Percentiles rank a stretch among this genome's conserved stretches.
These are phyloP conservation scores for Cutaneotrichosporon cutaneum DNA, from an alignment of 1,284 basidiomycete genomes.

Conservation along the genomic window DNA sequence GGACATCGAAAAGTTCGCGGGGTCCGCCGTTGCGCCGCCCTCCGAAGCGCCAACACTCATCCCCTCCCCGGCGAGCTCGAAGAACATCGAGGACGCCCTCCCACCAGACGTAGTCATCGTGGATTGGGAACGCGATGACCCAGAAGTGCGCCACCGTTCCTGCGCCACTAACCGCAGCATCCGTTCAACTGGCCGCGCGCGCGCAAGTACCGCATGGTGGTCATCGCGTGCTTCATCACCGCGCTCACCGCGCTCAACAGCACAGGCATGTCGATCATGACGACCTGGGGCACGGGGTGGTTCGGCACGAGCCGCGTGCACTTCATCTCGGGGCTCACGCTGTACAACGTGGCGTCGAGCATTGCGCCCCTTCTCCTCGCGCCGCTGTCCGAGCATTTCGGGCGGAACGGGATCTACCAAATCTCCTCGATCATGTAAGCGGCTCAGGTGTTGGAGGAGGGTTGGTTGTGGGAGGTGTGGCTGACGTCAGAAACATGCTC, in stretches of 20 bases:
- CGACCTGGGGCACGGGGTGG: slow-evolving; percentile 32
- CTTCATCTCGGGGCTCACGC: slow-evolving; percentile 29
- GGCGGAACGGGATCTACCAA: slow-evolving; percentile 43
- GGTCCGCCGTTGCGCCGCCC: background rate
- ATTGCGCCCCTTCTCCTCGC: slow-evolving; percentile 45
- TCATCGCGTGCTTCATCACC: slow-evolving; percentile 30
- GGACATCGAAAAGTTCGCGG: background rate
- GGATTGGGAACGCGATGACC: slow-evolving; percentile 3
- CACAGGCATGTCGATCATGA: slow-evolving; percentile 29
- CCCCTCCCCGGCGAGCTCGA: background rate
- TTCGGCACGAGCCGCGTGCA: slow-evolving; percentile 30
- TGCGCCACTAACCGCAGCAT: slow-evolving; percentile 3
- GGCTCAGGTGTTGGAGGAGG: too few species aligned
- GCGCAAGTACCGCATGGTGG: slow-evolving; percentile 33
- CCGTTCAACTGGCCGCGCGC: slow-evolving; percentile 36
- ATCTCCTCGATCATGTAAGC: slow-evolving; percentile 25
- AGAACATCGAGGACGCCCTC: background rate
- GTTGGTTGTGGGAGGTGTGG: too few species aligned
- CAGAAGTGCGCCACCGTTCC: background rate
- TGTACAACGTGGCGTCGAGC: slow-evolving; percentile 36
- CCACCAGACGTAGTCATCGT: background rate
- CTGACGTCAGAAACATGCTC: slow-evolving; percentile 22
- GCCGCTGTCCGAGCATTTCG: slow-evolving; percentile 45
- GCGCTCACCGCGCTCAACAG: slow-evolving; percentile 30
- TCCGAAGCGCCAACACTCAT: background rate